Percentiles rank a stretch among this genome's conserved stretches.
phyloP scores from a whole-genome alignment of 1,139 yeast genomes.

The Meyerozyma athensensis region DNA sequence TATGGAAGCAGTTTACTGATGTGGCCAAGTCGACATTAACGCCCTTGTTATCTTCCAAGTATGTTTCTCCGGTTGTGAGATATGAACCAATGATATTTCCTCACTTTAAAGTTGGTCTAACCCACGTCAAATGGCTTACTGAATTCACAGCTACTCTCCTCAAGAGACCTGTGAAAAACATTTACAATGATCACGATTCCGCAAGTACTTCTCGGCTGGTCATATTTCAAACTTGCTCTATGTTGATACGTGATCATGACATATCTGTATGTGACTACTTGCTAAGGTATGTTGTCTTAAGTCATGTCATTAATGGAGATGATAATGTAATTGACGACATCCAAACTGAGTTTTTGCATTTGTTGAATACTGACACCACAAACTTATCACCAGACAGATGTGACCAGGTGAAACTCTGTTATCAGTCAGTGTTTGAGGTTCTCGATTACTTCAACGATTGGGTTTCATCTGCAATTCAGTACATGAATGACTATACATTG shows the following conservation, averaged over 20 bases:
- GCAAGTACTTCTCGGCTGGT: slow-evolving; percentile 19
- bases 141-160: slow-evolving; percentile 63
- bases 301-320: slow-evolving; percentile 55
- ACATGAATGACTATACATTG: slow-evolving; percentile 19
- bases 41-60: slow-evolving; percentile 72
- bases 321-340: slow-evolving; percentile 42
- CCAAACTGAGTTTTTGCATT: slow-evolving; percentile 50
- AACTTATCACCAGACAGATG: slow-evolving; percentile 44
- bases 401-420: slow-evolving; percentile 60
- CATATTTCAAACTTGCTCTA: slow-evolving; percentile 62
- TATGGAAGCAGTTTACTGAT: slow-evolving; percentile 65
- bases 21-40: slow-evolving; percentile 69
- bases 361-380: slow-evolving; percentile 48
- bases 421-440: slow-evolving; percentile 69
- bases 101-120: slow-evolving; percentile 30
- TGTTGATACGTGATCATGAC: slow-evolving; percentile 69
- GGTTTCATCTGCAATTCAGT: slow-evolving; percentile 41
- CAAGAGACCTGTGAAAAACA: slow-evolving; percentile 27
- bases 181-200: slow-evolving; percentile 6
- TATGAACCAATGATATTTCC: slow-evolving; percentile 32
- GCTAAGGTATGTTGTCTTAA: slow-evolving; percentile 75
- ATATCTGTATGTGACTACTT: slow-evolving; percentile 63
- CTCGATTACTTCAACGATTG: slow-evolving; percentile 84
- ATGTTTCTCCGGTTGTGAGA: slow-evolving; percentile 51
- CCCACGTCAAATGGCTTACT: slow-evolving; percentile 60